Evolutionary conservation across 1,284 basidiomycete genomes (phyloP), one percentile per base, ranked within the genome.

Genomic region (Phenoliferia sp.): DNA sequence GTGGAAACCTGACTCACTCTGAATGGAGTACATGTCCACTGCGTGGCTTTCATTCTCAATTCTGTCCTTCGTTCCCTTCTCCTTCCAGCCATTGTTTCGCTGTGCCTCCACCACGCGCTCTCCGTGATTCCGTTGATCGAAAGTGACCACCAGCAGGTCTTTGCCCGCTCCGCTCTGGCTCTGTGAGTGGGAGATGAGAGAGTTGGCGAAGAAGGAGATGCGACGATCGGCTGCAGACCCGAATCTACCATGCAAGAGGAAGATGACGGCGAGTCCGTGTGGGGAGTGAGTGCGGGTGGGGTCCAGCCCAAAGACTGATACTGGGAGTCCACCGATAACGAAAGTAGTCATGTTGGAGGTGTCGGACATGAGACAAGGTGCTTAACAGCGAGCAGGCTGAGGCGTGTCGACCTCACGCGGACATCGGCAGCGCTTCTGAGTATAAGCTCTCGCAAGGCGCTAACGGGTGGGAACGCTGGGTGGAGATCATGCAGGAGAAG

Each of bases 51-150:
- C 28, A 28, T 75, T 74, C 29, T 72, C 68, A 29, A 69, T 74
- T 75, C 66, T 76, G 29, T 57, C 74, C 59, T 75, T 73, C 64
- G 75, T 71, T 74, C 61, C 39, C 74, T 64, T 71, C 26, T 58
- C 76, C 61, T 76, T 67, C 59, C 76, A 76, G 22, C 74, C 73
- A 52, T 74, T 75, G 60, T 78, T 76, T 0, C 74, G 68, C 59
- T 62, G 77, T 76, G 48, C 65, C 29, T 76, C 74, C n/a, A 77
- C 77, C 19, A 63, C 66, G 35, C 80, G 73, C 22, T 77, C 69
- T 3, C 80, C 80, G 50, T 80, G 79, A 57, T 80, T 79, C 63
- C 79, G 69, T 16, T 77, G 77, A 59, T 80, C 80, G 33, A 80
- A 78, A 6, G 74, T 72, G 35, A 80, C 77, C 19, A 79, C 65